These are phyloP conservation scores for Neonectria punicea DNA, from an alignment of 2,329 filamentous ascomycete genomes.

Conservation along the genomic window DNA sequence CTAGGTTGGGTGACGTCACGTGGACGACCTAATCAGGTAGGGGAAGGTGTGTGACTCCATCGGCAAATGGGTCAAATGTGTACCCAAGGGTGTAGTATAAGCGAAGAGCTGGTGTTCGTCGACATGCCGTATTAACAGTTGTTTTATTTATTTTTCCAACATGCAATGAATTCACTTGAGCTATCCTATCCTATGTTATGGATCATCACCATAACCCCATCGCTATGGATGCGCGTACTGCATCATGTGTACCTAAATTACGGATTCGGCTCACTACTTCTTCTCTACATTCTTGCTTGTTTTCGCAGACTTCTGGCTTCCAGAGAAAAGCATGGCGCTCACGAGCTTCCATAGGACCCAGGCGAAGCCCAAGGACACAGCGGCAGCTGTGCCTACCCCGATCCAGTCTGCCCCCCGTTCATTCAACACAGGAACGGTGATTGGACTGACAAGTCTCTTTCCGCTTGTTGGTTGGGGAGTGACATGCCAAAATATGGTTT, in stretches of 20 bases:
- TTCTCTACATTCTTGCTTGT: slow-evolving; percentile 24
- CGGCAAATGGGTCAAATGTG: neutral
- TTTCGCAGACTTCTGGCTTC: neutral
- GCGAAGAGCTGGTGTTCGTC: neutral
- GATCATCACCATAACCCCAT: neutral
- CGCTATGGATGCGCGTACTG: neutral
- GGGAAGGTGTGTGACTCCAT: neutral
- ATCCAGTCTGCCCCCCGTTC: slow-evolving; percentile 60
- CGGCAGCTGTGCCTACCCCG: slow-evolving; percentile 65
- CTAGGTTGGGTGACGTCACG: slow-evolving; percentile 39
- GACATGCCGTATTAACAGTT: neutral
- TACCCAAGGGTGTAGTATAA: neutral
- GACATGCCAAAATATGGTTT: slow-evolving; percentile 86
- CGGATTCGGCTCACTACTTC: slow-evolving; percentile 28
- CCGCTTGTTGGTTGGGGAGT: slow-evolving; percentile 57
- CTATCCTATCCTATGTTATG: neutral
- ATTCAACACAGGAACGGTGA: slow-evolving; percentile 75
- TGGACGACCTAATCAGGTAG: slow-evolving; percentile 24
- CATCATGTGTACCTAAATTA: neutral
- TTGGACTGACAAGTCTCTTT: slow-evolving; percentile 59
- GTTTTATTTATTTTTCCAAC: neutral
- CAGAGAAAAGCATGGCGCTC: slow-evolving; percentile 20
- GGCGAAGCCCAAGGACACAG: slow-evolving; percentile 71
- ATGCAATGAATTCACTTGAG: neutral
- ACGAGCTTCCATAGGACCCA: slow-evolving; percentile 74